Conservation (phyloP, 2,329 filamentous ascomycete species). For the Scorias spongiosa region DNA sequence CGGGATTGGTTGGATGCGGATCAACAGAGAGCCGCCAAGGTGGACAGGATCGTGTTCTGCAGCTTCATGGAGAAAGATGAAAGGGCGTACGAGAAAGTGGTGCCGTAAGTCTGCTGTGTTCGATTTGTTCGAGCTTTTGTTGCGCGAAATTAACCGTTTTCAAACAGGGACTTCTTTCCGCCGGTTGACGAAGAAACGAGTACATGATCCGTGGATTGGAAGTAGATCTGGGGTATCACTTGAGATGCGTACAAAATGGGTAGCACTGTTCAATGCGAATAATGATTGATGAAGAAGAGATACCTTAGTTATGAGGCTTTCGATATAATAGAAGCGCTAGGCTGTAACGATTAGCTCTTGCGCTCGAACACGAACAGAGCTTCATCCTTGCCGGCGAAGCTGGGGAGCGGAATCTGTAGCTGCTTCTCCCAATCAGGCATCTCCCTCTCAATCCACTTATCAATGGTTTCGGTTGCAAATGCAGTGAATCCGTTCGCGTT, state of each 20-base stretch:
- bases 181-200: constrained; percentile 1
- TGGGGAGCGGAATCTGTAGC: constrained; percentile 52
- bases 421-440: constrained; percentile 42
- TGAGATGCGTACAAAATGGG: no score
- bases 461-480: constrained; percentile 48
- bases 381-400: constrained; percentile 65
- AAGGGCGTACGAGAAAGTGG: constrained; percentile 48
- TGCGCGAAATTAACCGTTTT: constrained; percentile 8
- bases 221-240: no score
- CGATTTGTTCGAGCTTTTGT: constrained; percentile 25
- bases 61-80: constrained; percentile 69
- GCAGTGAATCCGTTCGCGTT: constrained; percentile 61
- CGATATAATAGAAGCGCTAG: no score
- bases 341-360: background rate
- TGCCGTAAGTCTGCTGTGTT: constrained; percentile 43
- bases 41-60: constrained; percentile 72
- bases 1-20: constrained; percentile 37
- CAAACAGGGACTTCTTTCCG: constrained; percentile 17
- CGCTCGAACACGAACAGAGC: constrained; percentile 51
- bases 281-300: no score
- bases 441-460: constrained; percentile 48
- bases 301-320: no score
- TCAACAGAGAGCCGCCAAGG: constrained; percentile 25
- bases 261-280: no score
- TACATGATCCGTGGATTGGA: no score